Percentiles rank a stretch among this genome's conserved stretches.
These are phyloP conservation scores for Rhizomucor pusillus DNA, from an alignment of 371 early-diverging fungal genomes.

Conservation along the genomic window DNA sequence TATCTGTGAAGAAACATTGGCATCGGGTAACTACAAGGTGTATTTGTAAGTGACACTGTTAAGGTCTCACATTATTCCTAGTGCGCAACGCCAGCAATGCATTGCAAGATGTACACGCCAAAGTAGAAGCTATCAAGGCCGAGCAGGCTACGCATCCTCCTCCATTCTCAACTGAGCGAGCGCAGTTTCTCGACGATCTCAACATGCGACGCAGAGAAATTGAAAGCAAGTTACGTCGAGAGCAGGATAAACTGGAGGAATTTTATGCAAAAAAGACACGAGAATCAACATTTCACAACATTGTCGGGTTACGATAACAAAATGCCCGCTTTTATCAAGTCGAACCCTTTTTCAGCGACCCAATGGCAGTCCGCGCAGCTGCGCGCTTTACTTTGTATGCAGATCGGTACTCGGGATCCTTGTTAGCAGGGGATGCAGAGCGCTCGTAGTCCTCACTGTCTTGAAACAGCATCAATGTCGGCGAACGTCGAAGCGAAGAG, in stretches of 20 bases:
- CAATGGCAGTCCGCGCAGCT: too few relatives aligned
- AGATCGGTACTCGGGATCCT: too few relatives aligned
- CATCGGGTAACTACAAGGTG: too few relatives aligned
- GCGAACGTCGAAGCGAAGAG: too few relatives aligned
- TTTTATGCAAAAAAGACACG: conserved; percentile 26
- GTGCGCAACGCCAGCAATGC: not conserved
- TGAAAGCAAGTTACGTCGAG: conserved; percentile 9
- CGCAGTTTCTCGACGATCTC: conserved; percentile 7
- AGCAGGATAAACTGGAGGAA: conserved; percentile 26
- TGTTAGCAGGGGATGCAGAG: too few relatives aligned
- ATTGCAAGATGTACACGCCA: conserved; percentile 5
- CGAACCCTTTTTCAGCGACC: too few relatives aligned
- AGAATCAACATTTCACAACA: conserved; percentile 22
- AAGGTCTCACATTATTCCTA: too few relatives aligned
- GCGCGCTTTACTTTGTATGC: too few relatives aligned
- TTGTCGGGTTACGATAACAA: conserved; percentile 16
- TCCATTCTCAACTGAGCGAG: conserved; percentile 13
- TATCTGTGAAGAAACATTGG: conserved; percentile 1
- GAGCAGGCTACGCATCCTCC: conserved; percentile 3
- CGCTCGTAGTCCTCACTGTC: too few relatives aligned
- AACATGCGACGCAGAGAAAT: conserved; percentile 6
- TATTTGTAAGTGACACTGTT: too few relatives aligned
- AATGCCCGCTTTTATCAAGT: too few relatives aligned
- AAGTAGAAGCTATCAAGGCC: conserved; percentile 12
- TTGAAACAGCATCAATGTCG: too few relatives aligned